Base-by-base conservation (phyloP, 805 yeast genomes). In the Pichia eremophila region DNA sequence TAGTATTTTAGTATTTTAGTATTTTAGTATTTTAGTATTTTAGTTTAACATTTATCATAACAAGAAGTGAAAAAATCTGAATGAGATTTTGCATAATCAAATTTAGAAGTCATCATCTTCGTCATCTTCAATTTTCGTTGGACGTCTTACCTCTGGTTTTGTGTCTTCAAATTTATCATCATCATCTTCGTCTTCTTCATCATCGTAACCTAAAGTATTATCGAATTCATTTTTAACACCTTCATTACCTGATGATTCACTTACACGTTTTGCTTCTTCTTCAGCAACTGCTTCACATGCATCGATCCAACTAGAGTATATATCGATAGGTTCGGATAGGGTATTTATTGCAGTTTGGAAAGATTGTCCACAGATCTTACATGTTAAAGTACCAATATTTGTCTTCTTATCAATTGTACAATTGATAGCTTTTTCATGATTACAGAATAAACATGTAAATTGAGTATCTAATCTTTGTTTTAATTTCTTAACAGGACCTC, bases 231-330 rank as follows among this genome's bases (percentile, higher is more conserved):
- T 36, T 8, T 46, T 40, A 31, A 19, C 19, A 8, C 14, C 37
- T 10, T 46, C 48, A 37, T 34, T 45, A 14, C 46, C 50, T n/a
- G 41, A 40, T n/a, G 48, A 52, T 18, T 39, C 48, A 10, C 48
- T 53, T 9, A 46, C 55, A 8, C 37, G 40, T 41, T 55, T 54
- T 9, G 52, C 57, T 41, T 57, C 62, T 69, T 83, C 87, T 54
- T 84, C 86, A 0, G 91, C 93, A 45, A 85, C 83, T 34, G 85
- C 88, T 58, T 85, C 95, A 67, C 91, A 85, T 1, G 98, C 98
- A 70, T 91, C 99, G 46, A 88, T 88, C 99, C 99, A 91, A 64
- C 91, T 98, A 43, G 95, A 83, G 62, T 91, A 91, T 15, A 91
- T 85, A 67, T 91, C 99, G 39, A 91, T 89, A 0, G 99, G 96